Percentiles rank a stretch among this genome's conserved stretches.
These are phyloP conservation scores for Quercus glauca DNA, from an alignment of 306 rosid genomes.

Conservation along the genomic window DNA sequence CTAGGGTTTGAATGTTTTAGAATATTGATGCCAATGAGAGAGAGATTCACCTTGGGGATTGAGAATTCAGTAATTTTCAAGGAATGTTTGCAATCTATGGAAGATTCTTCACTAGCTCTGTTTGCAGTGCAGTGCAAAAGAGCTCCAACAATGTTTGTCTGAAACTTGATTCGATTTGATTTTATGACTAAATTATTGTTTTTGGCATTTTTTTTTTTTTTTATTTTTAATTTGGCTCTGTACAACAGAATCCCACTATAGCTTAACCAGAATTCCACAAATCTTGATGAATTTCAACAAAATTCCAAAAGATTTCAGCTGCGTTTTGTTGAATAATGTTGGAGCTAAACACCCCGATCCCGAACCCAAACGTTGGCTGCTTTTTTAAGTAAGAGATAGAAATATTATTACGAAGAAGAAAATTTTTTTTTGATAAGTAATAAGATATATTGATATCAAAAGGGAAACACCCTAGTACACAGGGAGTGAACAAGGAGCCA, in stretches of 20 bases:
- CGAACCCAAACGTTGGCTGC: too few species aligned
- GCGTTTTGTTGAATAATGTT: too few species aligned
- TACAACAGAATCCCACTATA: conserved; percentile 29
- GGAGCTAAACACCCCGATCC: too few species aligned
- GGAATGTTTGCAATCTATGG: conserved; percentile 35
- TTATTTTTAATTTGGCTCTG: conserved; percentile 32
- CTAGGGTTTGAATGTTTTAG: too few species aligned
- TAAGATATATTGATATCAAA: too few species aligned
- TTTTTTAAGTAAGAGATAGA: too few species aligned
- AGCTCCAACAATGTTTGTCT: conserved; percentile 23
- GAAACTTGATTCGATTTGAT: conserved; percentile 20
- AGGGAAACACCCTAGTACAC: too few species aligned
- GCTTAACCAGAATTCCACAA: conserved; percentile 8
- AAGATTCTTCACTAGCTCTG: conserved; percentile 43
- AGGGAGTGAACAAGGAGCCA: too few species aligned
- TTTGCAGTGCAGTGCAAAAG: conserved; percentile 11
- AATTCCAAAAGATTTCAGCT: too few species aligned
- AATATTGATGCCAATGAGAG: neutral
- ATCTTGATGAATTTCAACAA: neutral
- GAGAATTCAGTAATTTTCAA: conserved; percentile 34
- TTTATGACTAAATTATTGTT: conserved; percentile 21
- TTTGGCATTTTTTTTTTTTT: conserved; percentile 20
- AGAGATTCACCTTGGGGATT: conserved; percentile 27
- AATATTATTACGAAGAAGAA: too few species aligned
- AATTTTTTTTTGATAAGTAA: too few species aligned